phyloP scores from a whole-genome alignment of 148 eudicot species.

The Camellia sinensis region DNA sequence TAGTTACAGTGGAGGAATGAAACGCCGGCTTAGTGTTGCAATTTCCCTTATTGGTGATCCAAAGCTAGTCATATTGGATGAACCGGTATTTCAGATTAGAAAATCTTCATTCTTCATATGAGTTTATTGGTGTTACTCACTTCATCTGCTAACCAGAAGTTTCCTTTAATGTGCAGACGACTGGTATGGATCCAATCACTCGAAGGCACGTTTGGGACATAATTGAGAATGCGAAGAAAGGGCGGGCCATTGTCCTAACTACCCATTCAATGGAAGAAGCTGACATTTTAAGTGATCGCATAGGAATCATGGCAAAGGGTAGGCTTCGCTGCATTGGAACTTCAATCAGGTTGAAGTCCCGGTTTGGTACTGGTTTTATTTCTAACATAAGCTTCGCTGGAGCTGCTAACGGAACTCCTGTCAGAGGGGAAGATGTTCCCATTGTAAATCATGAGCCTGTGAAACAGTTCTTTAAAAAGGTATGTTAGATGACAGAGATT shows the following conservation, averaged over 20 bases:
- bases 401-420: conserved; percentile 25
- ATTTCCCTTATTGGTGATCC: conserved; percentile 87
- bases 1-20: conserved; percentile 96
- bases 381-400: conserved; percentile 61
- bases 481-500: conserved; percentile 29
- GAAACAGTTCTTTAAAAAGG: conserved; percentile 65
- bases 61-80: conserved; percentile 79
- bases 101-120: not conserved
- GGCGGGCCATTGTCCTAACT: conserved; percentile 71
- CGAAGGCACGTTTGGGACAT: conserved; percentile 95
- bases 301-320: conserved; percentile 95
- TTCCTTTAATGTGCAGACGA: conserved; percentile 47
- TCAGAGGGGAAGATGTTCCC: conserved; percentile 17
- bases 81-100: conserved; percentile 52
- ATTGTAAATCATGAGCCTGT: conserved; percentile 43
- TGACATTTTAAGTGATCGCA: conserved; percentile 75
- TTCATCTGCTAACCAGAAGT: not conserved
- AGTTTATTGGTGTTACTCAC: not conserved
- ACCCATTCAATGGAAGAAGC: conserved; percentile 99
- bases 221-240: conserved; percentile 81
- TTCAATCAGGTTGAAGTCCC: conserved; percentile 74
- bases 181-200: conserved; percentile 96
- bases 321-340: conserved; percentile 93
- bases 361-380: conserved; percentile 81
- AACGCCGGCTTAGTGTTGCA: conserved; percentile 95